Base-by-base conservation (phyloP, 306 rosid species). In the Inga laurina region DNA sequence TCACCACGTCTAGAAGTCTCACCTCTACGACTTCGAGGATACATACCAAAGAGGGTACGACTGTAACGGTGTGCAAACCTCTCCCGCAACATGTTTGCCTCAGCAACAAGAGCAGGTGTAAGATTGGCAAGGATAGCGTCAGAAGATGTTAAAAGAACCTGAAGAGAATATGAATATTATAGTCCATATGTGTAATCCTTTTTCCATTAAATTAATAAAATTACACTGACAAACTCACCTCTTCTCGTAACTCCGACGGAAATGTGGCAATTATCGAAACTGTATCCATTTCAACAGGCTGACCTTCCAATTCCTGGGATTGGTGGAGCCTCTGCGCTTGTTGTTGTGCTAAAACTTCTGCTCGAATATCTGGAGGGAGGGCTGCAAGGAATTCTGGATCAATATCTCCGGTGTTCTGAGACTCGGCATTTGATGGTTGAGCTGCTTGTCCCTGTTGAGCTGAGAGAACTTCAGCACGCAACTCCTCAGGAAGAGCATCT, bases 331-430 rank as follows among this genome's bases (percentile, higher is more conserved):
- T 91, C 88, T 97, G 99, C 45, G 95, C 99, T 90, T 94, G 98
- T 82, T 97, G 99, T 86, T 97, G 99, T 52, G 98, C 98, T 51
- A 97, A 91, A 86, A 97, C 98, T 89, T 97, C 98, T 21, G 97
- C 97, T 86, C 98, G 94, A 80, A 97, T 97, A 82, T 97, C 99
- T 15, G 95, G 89, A 4, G 99, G 99, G 80, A 97, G 99, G 81
- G 99, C 99, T 51, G 99, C 99, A 76, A 97, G 98, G 89, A 97
- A 97, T 88, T 97, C 99, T 30, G 99, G 99, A 80, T 97, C 99
- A 85, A 97, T 97, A 88, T 97, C 99, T 61, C 95, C 97, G 67
- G 91, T 79, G 82, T 88, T 94, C 57, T 89, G 97, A 80, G 97
- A 78, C 79, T 94, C 98, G 35, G 81, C 82, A 88, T 82, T 94